Evolutionary conservation across 495 filamentous ascomycete genomes (phyloP).

Genomic region (Mytilinidion resinicola): DNA sequence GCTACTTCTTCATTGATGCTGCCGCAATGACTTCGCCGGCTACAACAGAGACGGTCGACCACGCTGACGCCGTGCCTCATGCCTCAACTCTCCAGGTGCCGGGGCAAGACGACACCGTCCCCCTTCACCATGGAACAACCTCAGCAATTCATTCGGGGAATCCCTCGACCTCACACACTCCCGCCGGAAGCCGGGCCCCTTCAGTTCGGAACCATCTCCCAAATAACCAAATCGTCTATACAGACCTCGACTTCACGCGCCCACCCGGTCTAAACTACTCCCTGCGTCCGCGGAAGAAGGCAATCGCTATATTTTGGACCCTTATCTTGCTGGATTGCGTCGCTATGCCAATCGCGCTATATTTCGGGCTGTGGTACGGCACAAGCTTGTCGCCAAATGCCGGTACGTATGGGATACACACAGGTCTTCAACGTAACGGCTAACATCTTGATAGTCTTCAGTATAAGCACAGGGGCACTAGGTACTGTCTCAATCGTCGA

Average conservation of each 20-base stretch:
- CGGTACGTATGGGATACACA: conserved; percentile 35
- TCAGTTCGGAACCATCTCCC: not conserved
- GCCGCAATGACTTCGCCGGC: not conserved
- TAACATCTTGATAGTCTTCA: conserved; percentile 42
- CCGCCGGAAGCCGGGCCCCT: conserved; percentile 8
- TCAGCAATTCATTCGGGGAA: not conserved
- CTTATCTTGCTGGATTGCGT: conserved; percentile 51
- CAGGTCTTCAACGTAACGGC: not conserved
- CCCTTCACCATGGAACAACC: not conserved
- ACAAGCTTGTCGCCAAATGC: conserved; percentile 50
- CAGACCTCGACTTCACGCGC: conserved; percentile 30
- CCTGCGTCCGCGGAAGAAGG: conserved; percentile 47
- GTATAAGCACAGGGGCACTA: conserved; percentile 50
- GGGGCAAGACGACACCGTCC: not conserved
- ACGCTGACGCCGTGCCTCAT: not conserved
- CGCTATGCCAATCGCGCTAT: conserved; percentile 50
- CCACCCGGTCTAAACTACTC: conserved; percentile 55
- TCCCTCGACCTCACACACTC: not conserved
- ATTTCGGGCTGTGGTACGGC: conserved; percentile 52
- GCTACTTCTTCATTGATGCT: not conserved
- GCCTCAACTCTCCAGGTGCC: conserved; percentile 8
- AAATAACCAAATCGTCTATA: conserved; percentile 6
- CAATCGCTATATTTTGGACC: conserved; percentile 54
- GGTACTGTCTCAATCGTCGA: conserved; percentile 57
- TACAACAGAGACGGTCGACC: not conserved